A percentile compares a stretch with the other conserved stretches of the same genome.
Conservation (phyloP, 345 rosid genomes). For the Populus ilicifolia region DNA sequence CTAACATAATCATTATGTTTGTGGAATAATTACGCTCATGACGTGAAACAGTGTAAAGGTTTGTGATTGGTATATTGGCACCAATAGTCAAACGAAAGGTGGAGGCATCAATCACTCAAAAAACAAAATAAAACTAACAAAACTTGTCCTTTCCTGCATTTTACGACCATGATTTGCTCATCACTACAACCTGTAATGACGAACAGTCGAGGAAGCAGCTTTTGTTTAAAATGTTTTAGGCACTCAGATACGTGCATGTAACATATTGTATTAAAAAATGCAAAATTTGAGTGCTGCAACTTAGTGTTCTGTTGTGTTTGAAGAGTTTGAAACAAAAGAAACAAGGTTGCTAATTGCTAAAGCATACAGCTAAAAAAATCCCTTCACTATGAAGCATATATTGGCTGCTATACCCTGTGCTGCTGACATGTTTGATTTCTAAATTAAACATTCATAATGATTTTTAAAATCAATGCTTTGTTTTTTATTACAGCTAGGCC, state of each 20-base stretch:
- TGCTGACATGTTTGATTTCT: background rate
- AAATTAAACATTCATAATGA: too few species aligned
- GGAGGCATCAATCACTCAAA: background rate
- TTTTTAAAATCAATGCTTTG: too few species aligned
- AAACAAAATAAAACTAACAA: background rate
- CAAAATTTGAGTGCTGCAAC: background rate
- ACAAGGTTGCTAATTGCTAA: too few species aligned
- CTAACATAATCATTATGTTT: conserved; percentile 22
- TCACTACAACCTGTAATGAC: conserved; percentile 3
- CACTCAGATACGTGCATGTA: background rate
- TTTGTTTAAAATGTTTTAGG: background rate
- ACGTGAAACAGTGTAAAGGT: conserved; percentile 10
- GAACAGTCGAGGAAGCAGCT: background rate
- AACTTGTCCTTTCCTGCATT: conserved; percentile 5
- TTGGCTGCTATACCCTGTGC: background rate
- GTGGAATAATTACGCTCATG: conserved; percentile 12
- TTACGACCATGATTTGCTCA: conserved; percentile 7
- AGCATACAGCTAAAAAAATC: background rate
- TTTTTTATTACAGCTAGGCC: background rate
- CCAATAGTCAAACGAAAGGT: conserved; percentile 7
- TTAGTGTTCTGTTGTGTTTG: background rate
- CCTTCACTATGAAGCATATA: too few species aligned
- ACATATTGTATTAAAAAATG: background rate
- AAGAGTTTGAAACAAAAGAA: background rate
- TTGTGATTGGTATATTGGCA: background rate